Base-by-base conservation (phyloP, 805 yeast species). In the Wickerhamiella occidentalis region DNA sequence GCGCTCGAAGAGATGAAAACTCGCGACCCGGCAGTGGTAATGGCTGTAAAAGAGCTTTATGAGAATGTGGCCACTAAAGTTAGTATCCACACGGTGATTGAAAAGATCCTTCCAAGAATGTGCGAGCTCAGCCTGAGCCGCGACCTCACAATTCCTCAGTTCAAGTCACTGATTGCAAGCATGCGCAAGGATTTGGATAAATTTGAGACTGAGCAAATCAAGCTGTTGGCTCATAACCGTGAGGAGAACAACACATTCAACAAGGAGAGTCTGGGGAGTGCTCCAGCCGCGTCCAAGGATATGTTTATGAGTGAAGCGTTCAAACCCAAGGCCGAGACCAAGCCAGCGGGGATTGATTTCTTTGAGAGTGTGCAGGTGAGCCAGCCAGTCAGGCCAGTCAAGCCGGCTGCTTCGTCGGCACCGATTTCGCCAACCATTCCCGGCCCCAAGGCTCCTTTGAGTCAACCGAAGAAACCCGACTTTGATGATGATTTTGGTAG, bases 1-100 rank as follows among this genome's bases (percentile, higher is more conserved):
- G 66, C 90, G 19, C 68, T 90, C 51, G 75, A 76, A 56, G 76
- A 77, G 13, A 75, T 85, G 73, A 85, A 85, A 62, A 80, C 92
- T 23, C 69, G 92, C 53, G 88, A 84, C 58, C 73, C 83, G 13
- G 67, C 77, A 40, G 78, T 85, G 36, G 72, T 84, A 40, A 61
- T 69, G 56, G 68, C 74, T 22, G 68, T 78, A 3, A 57, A 79
- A 25, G 60, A 59, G 12, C 67, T 78, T 6, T 74, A 76, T 56
- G 56, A 58, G 13, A 52, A 64, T 1, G 48, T 66, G 6, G 49
- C 54, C 6, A 29, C 45, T 2, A 62, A 74, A 9, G 68, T 78
- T 17, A 73, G 68, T 19, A 72, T 77, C 38, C 79, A 76, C 41
- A 63, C 63, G 1, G 64, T 76, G 15, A 72, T 83, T n/a, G 70